These are phyloP conservation scores for Taxawa tesnikishii DNA, from an alignment of 2,329 filamentous ascomycete genomes.

Conservation along the genomic window DNA sequence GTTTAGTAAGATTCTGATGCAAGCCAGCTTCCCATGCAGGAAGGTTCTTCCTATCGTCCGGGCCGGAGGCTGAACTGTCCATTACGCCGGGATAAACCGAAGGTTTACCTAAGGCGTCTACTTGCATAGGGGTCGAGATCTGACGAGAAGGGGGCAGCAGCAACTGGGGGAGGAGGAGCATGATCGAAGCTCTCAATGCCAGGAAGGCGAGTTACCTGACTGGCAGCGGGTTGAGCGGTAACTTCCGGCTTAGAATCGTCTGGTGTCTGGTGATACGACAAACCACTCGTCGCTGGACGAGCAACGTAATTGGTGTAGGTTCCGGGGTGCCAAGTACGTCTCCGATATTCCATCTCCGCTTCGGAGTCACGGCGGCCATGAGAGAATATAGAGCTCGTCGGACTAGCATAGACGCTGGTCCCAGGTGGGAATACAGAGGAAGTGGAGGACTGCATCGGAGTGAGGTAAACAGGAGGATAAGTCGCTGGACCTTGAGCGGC, in stretches of 20 bases:
- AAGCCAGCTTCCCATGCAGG: constrained; percentile 53
- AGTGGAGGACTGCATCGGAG: constrained; percentile 42
- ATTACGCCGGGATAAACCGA: constrained; percentile 23
- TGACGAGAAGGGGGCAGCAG: constrained; percentile 55
- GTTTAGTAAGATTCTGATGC: constrained; percentile 52
- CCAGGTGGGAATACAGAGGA: constrained; percentile 40
- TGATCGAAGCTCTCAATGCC: constrained; percentile 90
- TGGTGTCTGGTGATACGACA: constrained; percentile 65
- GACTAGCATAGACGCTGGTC: constrained; percentile 53
- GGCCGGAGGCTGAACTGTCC: constrained; percentile 8
- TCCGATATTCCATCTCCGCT: constrained; percentile 64
- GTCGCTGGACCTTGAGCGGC: constrained; percentile 39
- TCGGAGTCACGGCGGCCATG: constrained; percentile 56
- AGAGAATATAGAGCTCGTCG: constrained; percentile 50
- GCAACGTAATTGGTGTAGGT: constrained; percentile 48
- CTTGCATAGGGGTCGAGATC: constrained; percentile 62
- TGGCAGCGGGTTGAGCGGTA: constrained; percentile 39
- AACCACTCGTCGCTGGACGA: constrained; percentile 55
- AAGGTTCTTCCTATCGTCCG: constrained; percentile 39
- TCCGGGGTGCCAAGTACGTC: constrained; percentile 85
- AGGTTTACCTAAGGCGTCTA: constrained; percentile 44
- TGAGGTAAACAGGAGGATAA: constrained; percentile 47
- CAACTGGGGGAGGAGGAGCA: constrained; percentile 46
- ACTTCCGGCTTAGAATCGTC: constrained; percentile 46
- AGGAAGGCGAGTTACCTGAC: constrained; percentile 58